These are phyloP conservation scores for Ogataea ramenticola DNA, from an alignment of 805 yeast species.

Conservation along the genomic window DNA sequence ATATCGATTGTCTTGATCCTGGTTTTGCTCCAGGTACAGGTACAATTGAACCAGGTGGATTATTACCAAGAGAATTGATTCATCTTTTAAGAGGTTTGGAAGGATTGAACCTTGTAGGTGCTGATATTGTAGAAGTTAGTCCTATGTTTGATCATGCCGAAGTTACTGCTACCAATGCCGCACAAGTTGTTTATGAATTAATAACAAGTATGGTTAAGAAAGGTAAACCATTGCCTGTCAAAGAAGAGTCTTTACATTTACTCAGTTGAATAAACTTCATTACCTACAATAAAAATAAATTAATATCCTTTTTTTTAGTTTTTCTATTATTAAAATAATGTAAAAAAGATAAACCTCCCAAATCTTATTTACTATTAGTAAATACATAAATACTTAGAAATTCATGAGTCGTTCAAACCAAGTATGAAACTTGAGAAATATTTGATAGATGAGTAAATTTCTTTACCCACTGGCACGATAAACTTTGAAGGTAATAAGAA, in stretches of 20 bases:
- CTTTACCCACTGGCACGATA: conserved; percentile 72
- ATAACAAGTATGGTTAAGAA: conserved; percentile 69
- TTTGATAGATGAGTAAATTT: conserved; percentile 59
- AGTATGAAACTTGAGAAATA: conserved; percentile 55
- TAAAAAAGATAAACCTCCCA: too few species aligned
- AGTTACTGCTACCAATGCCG: conserved; percentile 60
- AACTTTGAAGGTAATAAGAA: conserved; percentile 65
- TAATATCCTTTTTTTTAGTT: not conserved
- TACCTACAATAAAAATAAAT: too few species aligned
- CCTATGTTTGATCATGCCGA: conserved; percentile 63
- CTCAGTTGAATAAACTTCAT: not conserved
- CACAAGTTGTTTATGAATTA: conserved; percentile 64
- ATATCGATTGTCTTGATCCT: conserved; percentile 58
- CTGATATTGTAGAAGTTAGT: conserved; percentile 52
- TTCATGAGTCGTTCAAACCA: conserved; percentile 11
- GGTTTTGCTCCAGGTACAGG: conserved; percentile 55
- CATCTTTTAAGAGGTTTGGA: conserved; percentile 40
- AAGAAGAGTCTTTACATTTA: not conserved
- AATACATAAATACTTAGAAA: too few species aligned
- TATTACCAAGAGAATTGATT: conserved; percentile 48
- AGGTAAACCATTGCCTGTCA: conserved; percentile 17
- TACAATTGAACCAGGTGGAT: conserved; percentile 54
- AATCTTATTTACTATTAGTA: too few species aligned
- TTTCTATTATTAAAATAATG: not conserved
- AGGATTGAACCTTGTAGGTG: conserved; percentile 41